Evolutionary conservation across 305 asterid species (phyloP), one percentile per base, ranked within the genome.

Genomic region (Fraxinus angustifolia): DNA sequence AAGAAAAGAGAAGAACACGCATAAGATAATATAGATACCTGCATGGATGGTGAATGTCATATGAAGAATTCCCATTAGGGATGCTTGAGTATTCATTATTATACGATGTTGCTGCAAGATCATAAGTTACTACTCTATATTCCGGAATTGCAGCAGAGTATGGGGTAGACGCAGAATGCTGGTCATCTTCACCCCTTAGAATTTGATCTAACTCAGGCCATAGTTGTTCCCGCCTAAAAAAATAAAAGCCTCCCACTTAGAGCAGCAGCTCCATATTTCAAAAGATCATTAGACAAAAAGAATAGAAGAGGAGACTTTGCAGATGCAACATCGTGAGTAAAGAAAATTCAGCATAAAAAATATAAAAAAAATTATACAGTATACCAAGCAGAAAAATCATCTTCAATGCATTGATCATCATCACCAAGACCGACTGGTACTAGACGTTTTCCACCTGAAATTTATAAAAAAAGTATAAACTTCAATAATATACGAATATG

Each of bases 341-440:
- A 31, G 38, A 45, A 71, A 42, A 72, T 21, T n/a, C 48, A 50
- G 56, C 14, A 31, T 21, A 6, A 35, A 56, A 70, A 45, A 38
- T 8, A 31, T 21, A 6, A 35, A 56, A 70, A 45, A 38, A 70
- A 78, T 6, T 5, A 28, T 11, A 75, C 42, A 74, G 17, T 84
- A 83, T 88, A 93, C 97, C 97, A 93, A 33, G 95, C 93, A 85
- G 95, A 21, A 85, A 93, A 93, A 83, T 90, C 97, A 85, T 93
- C 97, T 87, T 93, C 94, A 38, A 93, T 91, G 88, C 96, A 91
- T 83, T 93, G 97, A 89, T 93, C 97, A 83, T 93, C 97, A 73
- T 93, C 97, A 34, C 96, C 97, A 77, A 93, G 94, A 62, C 97
- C 97, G 19, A 93, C 58, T 17, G 89, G 89, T 75, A 90, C 88